Percentiles rank a stretch among this genome's conserved stretches.
These are phyloP conservation scores for Fusarium xyrophilum DNA, from an alignment of 2,329 filamentous ascomycete genomes.

Conservation along the genomic window DNA sequence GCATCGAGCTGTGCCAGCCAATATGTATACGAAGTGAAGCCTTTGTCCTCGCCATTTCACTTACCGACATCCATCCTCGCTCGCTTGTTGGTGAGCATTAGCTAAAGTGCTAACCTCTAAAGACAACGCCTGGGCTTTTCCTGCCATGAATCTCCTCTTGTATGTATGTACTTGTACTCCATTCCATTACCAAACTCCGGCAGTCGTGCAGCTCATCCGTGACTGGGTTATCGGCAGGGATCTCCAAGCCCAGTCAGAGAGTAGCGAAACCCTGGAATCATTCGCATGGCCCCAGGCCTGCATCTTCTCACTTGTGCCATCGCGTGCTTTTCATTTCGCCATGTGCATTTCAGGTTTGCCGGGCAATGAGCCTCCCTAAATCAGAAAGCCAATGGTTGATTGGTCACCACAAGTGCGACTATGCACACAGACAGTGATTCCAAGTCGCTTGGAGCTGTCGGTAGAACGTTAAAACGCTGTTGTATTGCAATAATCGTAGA, in stretches of 20 bases:
- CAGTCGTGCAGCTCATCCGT: constrained; percentile 26
- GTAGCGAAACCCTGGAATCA: no score
- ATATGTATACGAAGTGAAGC: constrained; percentile 38
- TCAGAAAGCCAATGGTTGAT: neutral
- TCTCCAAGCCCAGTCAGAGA: constrained; percentile 40
- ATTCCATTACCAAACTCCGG: constrained; percentile 15
- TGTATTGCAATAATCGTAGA: constrained; percentile 1
- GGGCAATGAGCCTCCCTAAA: constrained; percentile 12
- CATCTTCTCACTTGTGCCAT: constrained; percentile 22
- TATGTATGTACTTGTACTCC: constrained; percentile 30
- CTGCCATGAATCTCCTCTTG: constrained; percentile 15
- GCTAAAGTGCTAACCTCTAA: constrained; percentile 19
- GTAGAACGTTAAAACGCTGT: constrained; percentile 12
- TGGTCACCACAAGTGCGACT: neutral
- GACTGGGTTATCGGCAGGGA: constrained; percentile 32
- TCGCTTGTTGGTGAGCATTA: constrained; percentile 24
- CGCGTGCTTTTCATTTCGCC: constrained; percentile 21
- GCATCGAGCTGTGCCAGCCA: constrained; percentile 38
- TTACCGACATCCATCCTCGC: constrained; percentile 20
- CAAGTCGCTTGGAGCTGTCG: neutral
- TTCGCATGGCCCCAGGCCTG: constrained; percentile 27
- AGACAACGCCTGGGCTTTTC: constrained; percentile 16
- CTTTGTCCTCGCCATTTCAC: constrained; percentile 16
- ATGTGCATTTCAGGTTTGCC: constrained; percentile 17
- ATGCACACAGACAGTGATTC: neutral